Evolutionary conservation across 1,284 basidiomycete genomes (phyloP).

Genomic region (Malassezia sympodialis): DNA sequence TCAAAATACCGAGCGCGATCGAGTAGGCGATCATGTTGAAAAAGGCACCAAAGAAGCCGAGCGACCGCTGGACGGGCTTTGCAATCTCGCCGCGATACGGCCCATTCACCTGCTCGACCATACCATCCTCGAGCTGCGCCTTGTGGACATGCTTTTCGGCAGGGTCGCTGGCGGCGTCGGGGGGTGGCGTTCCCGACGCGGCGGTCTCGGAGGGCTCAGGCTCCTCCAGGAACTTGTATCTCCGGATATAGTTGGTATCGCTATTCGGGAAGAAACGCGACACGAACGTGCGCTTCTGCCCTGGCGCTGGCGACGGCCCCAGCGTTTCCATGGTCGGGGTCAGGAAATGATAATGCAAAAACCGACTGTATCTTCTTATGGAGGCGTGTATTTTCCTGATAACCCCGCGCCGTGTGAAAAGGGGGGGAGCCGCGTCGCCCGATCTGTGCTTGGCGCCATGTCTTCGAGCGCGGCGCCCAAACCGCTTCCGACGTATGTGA

Average conservation of each 20-base stretch:
- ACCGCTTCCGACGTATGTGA: slow-evolving; percentile 67
- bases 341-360: background rate
- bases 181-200: too few species aligned
- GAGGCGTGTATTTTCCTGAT: slow-evolving; percentile 1
- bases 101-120: slow-evolving; percentile 13
- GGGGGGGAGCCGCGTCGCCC: background rate
- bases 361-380: background rate
- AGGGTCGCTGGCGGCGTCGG: background rate
- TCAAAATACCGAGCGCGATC: slow-evolving; percentile 35
- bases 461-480: background rate
- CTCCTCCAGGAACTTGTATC: slow-evolving; percentile 14
- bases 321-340: slow-evolving; percentile 1
- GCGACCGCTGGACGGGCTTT: slow-evolving; percentile 9
- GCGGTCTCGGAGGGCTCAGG: background rate
- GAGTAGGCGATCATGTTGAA: slow-evolving; percentile 36
- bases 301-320: slow-evolving; percentile 4
- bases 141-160: background rate
- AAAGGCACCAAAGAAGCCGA: slow-evolving; percentile 33
- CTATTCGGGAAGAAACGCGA: slow-evolving; percentile 8
- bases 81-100: slow-evolving; percentile 3
- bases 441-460: background rate
- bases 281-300: slow-evolving; percentile 1
- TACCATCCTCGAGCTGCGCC: background rate
- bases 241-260: slow-evolving; percentile 2
- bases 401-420: background rate